Conservation (phyloP, 2,329 filamentous ascomycete species). For the Myrmaecium sp. region DNA sequence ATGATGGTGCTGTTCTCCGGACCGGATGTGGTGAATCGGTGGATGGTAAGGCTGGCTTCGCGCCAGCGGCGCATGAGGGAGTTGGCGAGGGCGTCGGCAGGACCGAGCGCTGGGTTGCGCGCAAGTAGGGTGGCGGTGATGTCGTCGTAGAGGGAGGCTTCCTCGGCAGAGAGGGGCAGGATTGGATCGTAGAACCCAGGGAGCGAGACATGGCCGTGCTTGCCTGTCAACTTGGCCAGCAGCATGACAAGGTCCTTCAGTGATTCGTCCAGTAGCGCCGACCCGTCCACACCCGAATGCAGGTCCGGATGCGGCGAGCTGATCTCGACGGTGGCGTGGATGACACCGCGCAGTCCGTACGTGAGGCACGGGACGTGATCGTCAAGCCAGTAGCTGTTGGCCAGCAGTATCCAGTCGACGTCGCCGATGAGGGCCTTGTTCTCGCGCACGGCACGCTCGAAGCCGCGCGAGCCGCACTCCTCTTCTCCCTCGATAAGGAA, state of each 20-base stretch:
- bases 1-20: conserved; percentile 80
- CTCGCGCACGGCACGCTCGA: conserved; percentile 62
- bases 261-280: conserved; percentile 74
- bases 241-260: conserved; percentile 79
- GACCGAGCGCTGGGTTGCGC: conserved; percentile 47
- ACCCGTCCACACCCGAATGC: conserved; percentile 94
- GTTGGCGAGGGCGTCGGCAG: conserved; percentile 55
- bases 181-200: conserved; percentile 82
- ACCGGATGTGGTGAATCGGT: conserved; percentile 82
- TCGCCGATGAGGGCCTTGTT: conserved; percentile 75
- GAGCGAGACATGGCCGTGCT: conserved; percentile 64
- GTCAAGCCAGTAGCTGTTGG: conserved; percentile 97
- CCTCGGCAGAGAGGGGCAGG: conserved; percentile 53
- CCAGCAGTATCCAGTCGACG: conserved; percentile 85
- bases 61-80: conserved; percentile 90
- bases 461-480: conserved; percentile 83
- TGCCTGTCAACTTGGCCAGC: conserved; percentile 65
- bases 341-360: conserved; percentile 81
- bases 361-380: conserved; percentile 91
- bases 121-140: conserved; percentile 63
- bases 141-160: conserved; percentile 67
- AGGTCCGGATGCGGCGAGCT: conserved; percentile 76
- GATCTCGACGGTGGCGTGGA: conserved; percentile 81
- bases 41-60: conserved; percentile 84
- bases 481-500: conserved; percentile 96